Base-by-base conservation (phyloP, 352 stramenopile species). In the Phytophthora vignae region DNA sequence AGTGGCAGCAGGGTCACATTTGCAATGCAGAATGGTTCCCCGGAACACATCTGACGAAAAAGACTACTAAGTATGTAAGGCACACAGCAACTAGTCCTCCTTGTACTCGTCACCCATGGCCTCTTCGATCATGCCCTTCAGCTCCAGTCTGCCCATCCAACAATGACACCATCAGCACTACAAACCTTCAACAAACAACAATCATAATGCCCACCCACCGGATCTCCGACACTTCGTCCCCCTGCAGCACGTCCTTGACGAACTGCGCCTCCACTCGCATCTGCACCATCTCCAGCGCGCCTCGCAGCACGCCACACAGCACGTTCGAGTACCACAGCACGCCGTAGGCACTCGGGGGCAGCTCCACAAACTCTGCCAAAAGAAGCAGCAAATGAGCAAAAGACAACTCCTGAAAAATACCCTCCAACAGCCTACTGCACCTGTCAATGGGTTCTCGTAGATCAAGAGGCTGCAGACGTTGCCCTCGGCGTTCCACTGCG, bases 291-390 rank as follows among this genome's bases (percentile, higher is more conserved):
- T 99, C 98, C 46, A 99, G 78, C 9, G 97, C 97, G 4, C 98
- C 98, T 50, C 95, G 89, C 44, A 99, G 91, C 21, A 99, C 91
- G 11, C 98, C 98, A 73, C 96, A 99, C 53, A 99, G 92, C 40
- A 99, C 81, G 74, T 99, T 98, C 21, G 90, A 98, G 85, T 99
- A 99, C 77, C 97, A 95, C 58, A 99, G 81, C 53, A 91, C 87
- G 9, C 89, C 88, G 44, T 96, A 92, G 0, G 93, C 92, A 70
- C 93, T 93, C 6, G 90, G 85, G 11, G 94, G 92, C 42, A 98
- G 78, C 72, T 97, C 90, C 22, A 98, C 92, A 68, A 97, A 98
- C 48, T 97, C 90, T 94, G 55, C 14, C 25, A 27, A 57, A 27
- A 65, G 33, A 60, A 40, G 15, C 44, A 40, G 17, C 52, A 69